Conservation (phyloP, 768 basidiomycete genomes). For the Amanita rubescens region DNA sequence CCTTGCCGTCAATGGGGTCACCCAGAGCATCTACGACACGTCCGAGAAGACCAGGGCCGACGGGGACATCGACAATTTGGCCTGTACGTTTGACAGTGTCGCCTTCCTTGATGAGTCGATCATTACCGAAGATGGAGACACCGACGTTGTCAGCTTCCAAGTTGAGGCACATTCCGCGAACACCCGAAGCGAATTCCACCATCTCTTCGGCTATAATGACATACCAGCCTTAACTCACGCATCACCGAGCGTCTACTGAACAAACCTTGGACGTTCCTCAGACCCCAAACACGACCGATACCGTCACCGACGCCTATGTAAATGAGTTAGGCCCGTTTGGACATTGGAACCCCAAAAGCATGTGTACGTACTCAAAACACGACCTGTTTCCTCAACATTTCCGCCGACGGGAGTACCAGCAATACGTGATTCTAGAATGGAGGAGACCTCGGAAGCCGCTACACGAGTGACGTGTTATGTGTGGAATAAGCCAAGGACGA, state of each 20-base stretch:
- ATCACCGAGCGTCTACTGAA: background rate
- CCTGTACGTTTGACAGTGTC: conserved; percentile 99
- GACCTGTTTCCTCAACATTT: conserved; percentile 98
- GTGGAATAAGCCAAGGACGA: conserved; percentile 16
- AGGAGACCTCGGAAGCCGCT: conserved; percentile 99
- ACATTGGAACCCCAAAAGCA: background rate
- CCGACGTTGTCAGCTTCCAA: conserved; percentile 99
- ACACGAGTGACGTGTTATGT: conserved; percentile 27
- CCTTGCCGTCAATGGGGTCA: conserved; percentile 99
- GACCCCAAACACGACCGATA: conserved; percentile 99
- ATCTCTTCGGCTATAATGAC: conserved; percentile 85
- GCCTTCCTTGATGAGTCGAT: conserved; percentile 98
- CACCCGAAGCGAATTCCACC: conserved; percentile 99
- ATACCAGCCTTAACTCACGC: conserved; percentile 10
- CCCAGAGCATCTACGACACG: conserved; percentile 99
- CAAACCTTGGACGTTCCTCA: conserved; percentile 94
- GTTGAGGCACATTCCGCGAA: conserved; percentile 99
- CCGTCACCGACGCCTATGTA: conserved; percentile 95
- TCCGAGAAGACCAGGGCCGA: conserved; percentile 93
- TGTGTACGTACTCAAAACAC: conserved; percentile 83
- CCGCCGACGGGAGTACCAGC: conserved; percentile 84
- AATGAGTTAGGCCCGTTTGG: background rate
- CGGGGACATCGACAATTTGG: conserved; percentile 99
- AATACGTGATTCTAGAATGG: conserved; percentile 98
- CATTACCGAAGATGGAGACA: conserved; percentile 99